These are phyloP conservation scores for Beauveria caledonica DNA, from an alignment of 2,329 filamentous ascomycete species.

Conservation along the genomic window DNA sequence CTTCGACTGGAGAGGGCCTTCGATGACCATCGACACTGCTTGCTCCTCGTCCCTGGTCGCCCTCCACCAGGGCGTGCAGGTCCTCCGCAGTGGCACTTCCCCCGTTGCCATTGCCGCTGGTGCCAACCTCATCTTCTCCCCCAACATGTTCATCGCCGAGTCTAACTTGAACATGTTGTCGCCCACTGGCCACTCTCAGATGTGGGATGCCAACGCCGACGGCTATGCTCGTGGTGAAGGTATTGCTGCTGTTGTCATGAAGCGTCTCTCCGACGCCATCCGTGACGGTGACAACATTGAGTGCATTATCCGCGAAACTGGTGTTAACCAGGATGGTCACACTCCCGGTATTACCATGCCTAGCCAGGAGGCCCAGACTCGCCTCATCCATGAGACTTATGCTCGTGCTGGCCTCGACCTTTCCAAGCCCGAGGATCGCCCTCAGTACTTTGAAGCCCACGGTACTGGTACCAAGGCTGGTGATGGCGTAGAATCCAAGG, in stretches of 20 bases:
- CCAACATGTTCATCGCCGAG: slow-evolving; percentile 15
- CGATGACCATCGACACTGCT: slow-evolving; percentile 27
- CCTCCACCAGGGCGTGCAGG: slow-evolving; percentile 24
- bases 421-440: slow-evolving; percentile 20
- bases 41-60: slow-evolving; percentile 27
- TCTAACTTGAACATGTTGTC: slow-evolving; percentile 39
- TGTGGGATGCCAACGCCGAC: slow-evolving; percentile 36
- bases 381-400: slow-evolving; percentile 32
- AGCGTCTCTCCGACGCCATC: slow-evolving; percentile 35
- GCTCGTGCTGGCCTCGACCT: slow-evolving; percentile 28
- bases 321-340: slow-evolving; percentile 44
- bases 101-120: slow-evolving; percentile 34
- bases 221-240: slow-evolving; percentile 48
- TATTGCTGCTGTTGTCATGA: slow-evolving; percentile 37
- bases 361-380: slow-evolving; percentile 32
- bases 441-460: slow-evolving; percentile 37
- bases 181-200: slow-evolving; percentile 25
- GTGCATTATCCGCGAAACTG: slow-evolving; percentile 38
- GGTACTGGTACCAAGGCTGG: slow-evolving; percentile 26
- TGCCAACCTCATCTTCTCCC: slow-evolving; percentile 17
- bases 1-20: slow-evolving; percentile 28
- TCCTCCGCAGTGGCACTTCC: slow-evolving; percentile 21
- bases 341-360: slow-evolving; percentile 50
- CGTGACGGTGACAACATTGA: slow-evolving; percentile 43
- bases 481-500: slow-evolving; percentile 42